Percentiles rank a stretch among this genome's conserved stretches.
These are phyloP conservation scores for Fusarium brevicatenulatum DNA, from an alignment of 2,329 filamentous ascomycete genomes.

Conservation along the genomic window DNA sequence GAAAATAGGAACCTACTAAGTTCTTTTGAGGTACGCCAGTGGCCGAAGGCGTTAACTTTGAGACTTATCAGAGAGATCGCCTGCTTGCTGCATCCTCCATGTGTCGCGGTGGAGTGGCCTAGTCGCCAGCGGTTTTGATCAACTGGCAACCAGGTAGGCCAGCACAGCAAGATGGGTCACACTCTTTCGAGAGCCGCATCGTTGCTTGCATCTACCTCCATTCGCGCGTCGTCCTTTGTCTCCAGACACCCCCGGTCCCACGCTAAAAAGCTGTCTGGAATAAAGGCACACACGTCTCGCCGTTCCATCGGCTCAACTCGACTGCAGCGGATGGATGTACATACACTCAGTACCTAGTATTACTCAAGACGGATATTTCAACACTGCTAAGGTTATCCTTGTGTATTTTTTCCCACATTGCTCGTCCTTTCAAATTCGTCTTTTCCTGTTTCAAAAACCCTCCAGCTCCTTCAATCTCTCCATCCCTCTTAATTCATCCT, in stretches of 20 bases:
- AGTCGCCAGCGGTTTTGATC: conserved; percentile 71
- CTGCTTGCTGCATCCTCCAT: conserved; percentile 57
- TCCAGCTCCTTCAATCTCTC: conserved; percentile 10
- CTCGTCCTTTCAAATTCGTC: conserved; percentile 2
- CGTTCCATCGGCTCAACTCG: conserved; percentile 59
- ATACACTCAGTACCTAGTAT: conserved; percentile 22
- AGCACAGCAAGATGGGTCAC: conserved; percentile 87
- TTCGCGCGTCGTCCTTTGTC: conserved; percentile 51
- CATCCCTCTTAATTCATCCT: conserved; percentile 15
- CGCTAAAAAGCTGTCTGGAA: conserved; percentile 66
- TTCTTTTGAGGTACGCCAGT: conserved; percentile 43
- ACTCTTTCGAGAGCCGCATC: conserved; percentile 74
- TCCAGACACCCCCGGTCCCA: conserved; percentile 60
- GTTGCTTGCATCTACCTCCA: conserved; percentile 65
- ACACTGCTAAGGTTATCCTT: conserved; percentile 22
- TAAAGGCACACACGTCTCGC: conserved; percentile 69
- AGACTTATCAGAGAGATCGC: conserved; percentile 58
- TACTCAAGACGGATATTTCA: conserved; percentile 56
- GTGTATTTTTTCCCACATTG: conserved; percentile 10
- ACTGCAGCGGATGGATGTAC: conserved; percentile 55
- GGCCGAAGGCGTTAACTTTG: conserved; percentile 46
- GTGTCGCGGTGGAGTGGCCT: conserved; percentile 68
- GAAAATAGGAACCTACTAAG: conserved; percentile 39
- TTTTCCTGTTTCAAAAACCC: conserved; percentile 31
- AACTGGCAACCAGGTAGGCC: conserved; percentile 88